These are phyloP conservation scores for Aureobasidium sp. DNA, from an alignment of 2,329 filamentous ascomycete species.

Conservation along the genomic window DNA sequence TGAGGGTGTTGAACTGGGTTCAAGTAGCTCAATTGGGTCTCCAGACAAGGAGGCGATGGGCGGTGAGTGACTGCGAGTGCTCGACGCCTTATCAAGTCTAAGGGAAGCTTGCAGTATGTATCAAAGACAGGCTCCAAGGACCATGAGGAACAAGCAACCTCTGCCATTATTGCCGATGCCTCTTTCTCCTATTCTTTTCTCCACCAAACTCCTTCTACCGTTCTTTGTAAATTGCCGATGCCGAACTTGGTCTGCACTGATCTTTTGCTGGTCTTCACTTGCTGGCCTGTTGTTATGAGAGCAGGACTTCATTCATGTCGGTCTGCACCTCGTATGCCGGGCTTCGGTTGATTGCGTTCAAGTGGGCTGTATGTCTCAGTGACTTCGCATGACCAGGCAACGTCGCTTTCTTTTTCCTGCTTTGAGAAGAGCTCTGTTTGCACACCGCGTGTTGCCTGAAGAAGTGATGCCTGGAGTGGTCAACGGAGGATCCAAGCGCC, in stretches of 20 bases:
- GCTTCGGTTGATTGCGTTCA: conserved; percentile 12
- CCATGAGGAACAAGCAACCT: conserved; percentile 1
- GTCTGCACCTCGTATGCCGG: conserved; percentile 15
- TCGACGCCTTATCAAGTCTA: conserved; percentile 13
- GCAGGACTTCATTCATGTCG: conserved; percentile 3
- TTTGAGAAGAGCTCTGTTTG: conserved; percentile 4
- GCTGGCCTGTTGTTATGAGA: neutral
- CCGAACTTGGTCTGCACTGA: neutral
- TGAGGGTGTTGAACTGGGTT: conserved; percentile 1
- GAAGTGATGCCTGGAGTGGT: neutral
- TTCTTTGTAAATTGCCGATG: neutral
- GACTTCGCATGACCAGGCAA: conserved; percentile 12
- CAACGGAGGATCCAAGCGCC: conserved; percentile 11
- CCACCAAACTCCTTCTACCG: neutral
- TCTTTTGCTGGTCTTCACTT: conserved; percentile 13
- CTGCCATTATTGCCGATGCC: neutral
- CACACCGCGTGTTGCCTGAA: conserved; percentile 10
- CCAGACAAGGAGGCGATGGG: conserved; percentile 13
- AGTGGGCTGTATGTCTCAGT: conserved; percentile 14
- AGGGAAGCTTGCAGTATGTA: conserved; percentile 11
- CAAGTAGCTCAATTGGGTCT: conserved; percentile 11
- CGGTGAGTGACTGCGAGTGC: conserved; percentile 14
- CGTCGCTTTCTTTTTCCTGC: conserved; percentile 12
- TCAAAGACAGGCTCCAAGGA: conserved; percentile 12
- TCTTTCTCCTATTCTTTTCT: neutral